Evolutionary conservation across 1,139 yeast genomes (phyloP).

Genomic region (Wickerhamomyces sp.): DNA sequence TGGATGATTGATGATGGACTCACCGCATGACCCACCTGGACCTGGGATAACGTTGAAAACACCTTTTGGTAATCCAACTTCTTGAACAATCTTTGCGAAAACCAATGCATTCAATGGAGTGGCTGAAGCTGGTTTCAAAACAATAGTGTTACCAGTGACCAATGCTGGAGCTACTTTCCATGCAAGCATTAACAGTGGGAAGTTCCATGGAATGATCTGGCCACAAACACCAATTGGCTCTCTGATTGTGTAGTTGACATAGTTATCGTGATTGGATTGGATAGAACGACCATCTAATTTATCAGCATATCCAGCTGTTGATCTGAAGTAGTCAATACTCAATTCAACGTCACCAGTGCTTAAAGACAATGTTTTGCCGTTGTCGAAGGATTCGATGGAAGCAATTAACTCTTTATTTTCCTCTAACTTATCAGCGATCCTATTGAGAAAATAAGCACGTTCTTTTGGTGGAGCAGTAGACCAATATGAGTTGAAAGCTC

Average conservation of each 20-base stretch:
- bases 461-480: conserved; percentile 36
- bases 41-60: conserved; percentile 76
- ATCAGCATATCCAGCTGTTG: conserved; percentile 85
- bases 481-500: conserved; percentile 50
- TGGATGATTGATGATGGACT: conserved; percentile 64
- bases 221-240: conserved; percentile 89
- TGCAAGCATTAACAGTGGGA: conserved; percentile 74
- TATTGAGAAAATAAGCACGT: conserved; percentile 41
- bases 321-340: conserved; percentile 51
- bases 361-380: conserved; percentile 51
- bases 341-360: conserved; percentile 54
- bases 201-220: conserved; percentile 89
- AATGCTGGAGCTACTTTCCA: conserved; percentile 84
- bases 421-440: conserved; percentile 51
- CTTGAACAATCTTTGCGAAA: conserved; percentile 55
- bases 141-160: conserved; percentile 74
- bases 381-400: conserved; percentile 55
- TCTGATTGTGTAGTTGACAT: conserved; percentile 57
- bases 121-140: conserved; percentile 72
- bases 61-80: conserved; percentile 79
- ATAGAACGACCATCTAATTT: conserved; percentile 68
- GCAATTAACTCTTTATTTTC: conserved; percentile 44
- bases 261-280: conserved; percentile 49
- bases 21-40: conserved; percentile 69
- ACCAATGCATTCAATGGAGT: conserved; percentile 75